Evolutionary conservation across 208 protist species (phyloP).

Genomic region (Trypanosoma theileri): DNA sequence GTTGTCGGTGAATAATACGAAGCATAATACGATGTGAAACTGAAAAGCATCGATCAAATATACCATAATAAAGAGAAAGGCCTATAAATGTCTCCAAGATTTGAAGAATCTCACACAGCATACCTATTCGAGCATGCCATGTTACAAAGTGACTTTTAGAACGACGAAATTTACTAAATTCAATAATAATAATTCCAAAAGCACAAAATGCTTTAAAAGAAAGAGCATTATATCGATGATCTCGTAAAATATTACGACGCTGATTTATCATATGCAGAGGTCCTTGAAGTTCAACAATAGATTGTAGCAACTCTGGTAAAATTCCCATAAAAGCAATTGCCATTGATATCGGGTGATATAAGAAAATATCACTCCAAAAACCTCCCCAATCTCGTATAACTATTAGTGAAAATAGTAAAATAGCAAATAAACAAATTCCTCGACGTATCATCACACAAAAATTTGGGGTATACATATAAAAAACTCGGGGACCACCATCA

Average conservation of each 20-base stretch:
- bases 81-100: conserved; percentile 25
- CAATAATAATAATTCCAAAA: conserved; percentile 45
- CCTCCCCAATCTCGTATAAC: not conserved
- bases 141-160: conserved; percentile 42
- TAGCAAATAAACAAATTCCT: not conserved
- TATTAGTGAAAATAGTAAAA: conserved; percentile 11
- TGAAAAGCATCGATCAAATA: not conserved
- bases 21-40: not conserved
- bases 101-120: conserved; percentile 24
- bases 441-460: conserved; percentile 5
- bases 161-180: conserved; percentile 55
- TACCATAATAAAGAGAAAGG: conserved; percentile 17
- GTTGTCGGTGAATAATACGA: conserved; percentile 14
- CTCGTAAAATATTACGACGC: conserved; percentile 28
- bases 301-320: conserved; percentile 47
- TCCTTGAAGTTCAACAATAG: conserved; percentile 30
- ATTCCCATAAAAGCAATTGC: conserved; percentile 42
- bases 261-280: not conserved
- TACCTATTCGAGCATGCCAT: conserved; percentile 43
- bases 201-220: conserved; percentile 37
- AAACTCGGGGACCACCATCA: no score
- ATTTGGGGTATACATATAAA: not conserved
- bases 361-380: conserved; percentile 30
- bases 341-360: conserved; percentile 65
- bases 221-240: conserved; percentile 43